Percentiles rank a stretch among this genome's conserved stretches.
Conservation (phyloP, 805 yeast genomes). For the Candida sphagnicola region DNA sequence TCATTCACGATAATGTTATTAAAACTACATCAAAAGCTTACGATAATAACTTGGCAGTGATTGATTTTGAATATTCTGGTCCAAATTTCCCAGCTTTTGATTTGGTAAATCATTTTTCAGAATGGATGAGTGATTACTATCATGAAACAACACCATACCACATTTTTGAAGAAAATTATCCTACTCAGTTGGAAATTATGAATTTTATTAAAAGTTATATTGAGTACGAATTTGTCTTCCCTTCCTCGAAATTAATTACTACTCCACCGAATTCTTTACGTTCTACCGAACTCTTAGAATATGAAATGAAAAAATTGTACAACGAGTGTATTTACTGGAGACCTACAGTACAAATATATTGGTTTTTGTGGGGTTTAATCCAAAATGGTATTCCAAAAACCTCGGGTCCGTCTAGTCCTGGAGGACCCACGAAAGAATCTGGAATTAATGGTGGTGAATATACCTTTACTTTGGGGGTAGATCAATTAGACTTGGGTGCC, state of each 20-base stretch:
- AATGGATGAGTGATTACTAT: slow-evolving; percentile 96
- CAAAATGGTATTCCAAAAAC: slow-evolving; percentile 53
- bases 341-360: slow-evolving; percentile 68
- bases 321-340: slow-evolving; percentile 77
- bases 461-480: slow-evolving; percentile 45
- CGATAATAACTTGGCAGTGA: slow-evolving; percentile 70
- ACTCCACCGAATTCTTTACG: slow-evolving; percentile 11
- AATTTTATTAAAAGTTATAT: slow-evolving; percentile 77
- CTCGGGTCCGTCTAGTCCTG: slow-evolving; percentile 9
- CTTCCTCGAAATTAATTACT: slow-evolving; percentile 26
- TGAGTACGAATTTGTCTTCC: slow-evolving; percentile 47
- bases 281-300: slow-evolving; percentile 29
- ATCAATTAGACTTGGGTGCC: slow-evolving; percentile 36
- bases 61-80: slow-evolving; percentile 95
- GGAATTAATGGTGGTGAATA: slow-evolving; percentile 38
- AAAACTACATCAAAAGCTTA: slow-evolving; percentile 27
- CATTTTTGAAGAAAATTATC: slow-evolving; percentile 57
- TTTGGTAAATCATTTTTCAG: slow-evolving; percentile 88
- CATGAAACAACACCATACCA: slow-evolving; percentile 49
- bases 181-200: slow-evolving; percentile 62
- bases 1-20: slow-evolving; percentile 15
- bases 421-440: slow-evolving; percentile 18
- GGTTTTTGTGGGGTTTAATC: slow-evolving; percentile 92
- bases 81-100: slow-evolving; percentile 87
- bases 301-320: slow-evolving; percentile 48